These are phyloP conservation scores for Alternaria postmessia DNA, from an alignment of 2,329 filamentous ascomycete species.

Conservation along the genomic window DNA sequence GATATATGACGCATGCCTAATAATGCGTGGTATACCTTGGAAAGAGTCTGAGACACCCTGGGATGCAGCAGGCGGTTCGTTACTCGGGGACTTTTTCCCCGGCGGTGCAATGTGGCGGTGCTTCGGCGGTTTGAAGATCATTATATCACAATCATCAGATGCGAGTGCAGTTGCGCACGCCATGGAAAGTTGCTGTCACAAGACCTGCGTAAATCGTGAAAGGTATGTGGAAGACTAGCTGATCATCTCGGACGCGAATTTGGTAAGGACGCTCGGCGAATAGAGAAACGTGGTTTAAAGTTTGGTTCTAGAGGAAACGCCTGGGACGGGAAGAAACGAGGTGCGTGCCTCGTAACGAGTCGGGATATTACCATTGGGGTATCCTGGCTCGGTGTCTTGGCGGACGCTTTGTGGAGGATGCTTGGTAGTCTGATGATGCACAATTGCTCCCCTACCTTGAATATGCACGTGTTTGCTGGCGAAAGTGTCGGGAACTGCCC, in stretches of 20 bases:
- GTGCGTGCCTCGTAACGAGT: slow-evolving; percentile 19
- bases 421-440: slow-evolving; percentile 9
- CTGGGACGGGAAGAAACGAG: slow-evolving; percentile 18
- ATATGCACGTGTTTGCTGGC: slow-evolving; percentile 6
- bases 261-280: slow-evolving; percentile 3
- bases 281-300: slow-evolving; percentile 14
- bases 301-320: slow-evolving; percentile 10
- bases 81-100: neutral
- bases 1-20: slow-evolving; percentile 2
- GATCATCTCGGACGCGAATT: neutral
- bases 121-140: slow-evolving; percentile 13
- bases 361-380: slow-evolving; percentile 8
- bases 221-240: neutral
- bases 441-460: slow-evolving; percentile 1
- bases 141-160: slow-evolving; percentile 3
- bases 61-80: neutral
- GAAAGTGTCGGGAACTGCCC: neutral
- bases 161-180: neutral
- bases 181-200: neutral
- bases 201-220: neutral
- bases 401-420: neutral
- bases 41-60: neutral
- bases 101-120: slow-evolving; percentile 7
- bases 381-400: slow-evolving; percentile 7
- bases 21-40: neutral